These are phyloP conservation scores for Cyberlindnera nakhonratchasimensis DNA, from an alignment of 805 yeast genomes.

Conservation along the genomic window DNA sequence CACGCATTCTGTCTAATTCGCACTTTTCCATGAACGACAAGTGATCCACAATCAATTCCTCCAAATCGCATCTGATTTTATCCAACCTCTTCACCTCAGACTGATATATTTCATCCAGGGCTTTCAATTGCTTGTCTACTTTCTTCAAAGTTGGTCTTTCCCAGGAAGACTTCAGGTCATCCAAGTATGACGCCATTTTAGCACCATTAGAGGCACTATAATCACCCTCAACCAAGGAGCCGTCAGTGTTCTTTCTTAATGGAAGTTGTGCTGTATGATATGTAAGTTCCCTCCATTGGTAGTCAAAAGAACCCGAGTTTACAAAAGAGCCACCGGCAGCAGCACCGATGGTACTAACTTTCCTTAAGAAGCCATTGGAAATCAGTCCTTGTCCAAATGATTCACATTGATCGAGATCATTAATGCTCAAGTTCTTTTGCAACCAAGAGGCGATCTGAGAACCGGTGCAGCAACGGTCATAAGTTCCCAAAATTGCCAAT, in stretches of 20 bases:
- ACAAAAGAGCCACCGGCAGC: constrained; percentile 70
- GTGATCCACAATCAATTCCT: constrained; percentile 70
- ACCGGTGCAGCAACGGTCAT: constrained; percentile 60
- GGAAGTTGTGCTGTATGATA: constrained; percentile 48
- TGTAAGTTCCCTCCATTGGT: constrained; percentile 78
- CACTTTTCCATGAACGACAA: constrained; percentile 76
- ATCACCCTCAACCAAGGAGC: constrained; percentile 27
- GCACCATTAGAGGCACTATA: constrained; percentile 25
- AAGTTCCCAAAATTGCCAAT: constrained; percentile 68
- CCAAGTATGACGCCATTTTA: constrained; percentile 20
- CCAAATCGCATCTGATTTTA: constrained; percentile 64
- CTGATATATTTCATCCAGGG: constrained; percentile 55
- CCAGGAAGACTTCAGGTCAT: constrained; percentile 28
- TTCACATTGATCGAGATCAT: constrained; percentile 58
- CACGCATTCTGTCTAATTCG: constrained; percentile 72
- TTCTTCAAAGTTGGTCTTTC: constrained; percentile 52
- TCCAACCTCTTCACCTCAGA: constrained; percentile 58
- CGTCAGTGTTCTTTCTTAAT: constrained; percentile 10
- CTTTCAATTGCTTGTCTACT: constrained; percentile 53
- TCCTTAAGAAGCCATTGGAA: constrained; percentile 53
- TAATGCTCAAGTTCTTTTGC: constrained; percentile 41
- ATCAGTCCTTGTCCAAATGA: constrained; percentile 70
- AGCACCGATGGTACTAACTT: constrained; percentile 55
- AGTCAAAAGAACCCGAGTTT: constrained; percentile 67
- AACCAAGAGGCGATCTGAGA: constrained; percentile 59